Conservation (phyloP, 768 basidiomycete species). For the Collybia sp. region DNA sequence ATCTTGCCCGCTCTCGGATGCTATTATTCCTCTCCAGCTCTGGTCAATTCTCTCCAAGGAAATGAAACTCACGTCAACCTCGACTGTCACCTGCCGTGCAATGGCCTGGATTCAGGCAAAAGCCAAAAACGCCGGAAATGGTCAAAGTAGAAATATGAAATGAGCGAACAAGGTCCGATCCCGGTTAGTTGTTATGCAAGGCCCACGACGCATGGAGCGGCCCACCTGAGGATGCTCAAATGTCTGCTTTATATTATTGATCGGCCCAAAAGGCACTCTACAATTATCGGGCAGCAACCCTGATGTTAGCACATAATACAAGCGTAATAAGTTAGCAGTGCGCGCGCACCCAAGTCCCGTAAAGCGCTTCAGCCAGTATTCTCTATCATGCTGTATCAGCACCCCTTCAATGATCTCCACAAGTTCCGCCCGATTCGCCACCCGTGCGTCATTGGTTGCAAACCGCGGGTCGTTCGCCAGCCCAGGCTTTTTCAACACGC, state of each 20-base stretch:
- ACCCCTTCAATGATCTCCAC: constrained; percentile 60
- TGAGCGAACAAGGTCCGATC: background rate
- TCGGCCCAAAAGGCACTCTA: constrained; percentile 84
- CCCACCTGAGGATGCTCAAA: constrained; percentile 78
- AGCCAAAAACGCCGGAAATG: background rate
- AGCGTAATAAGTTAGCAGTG: background rate
- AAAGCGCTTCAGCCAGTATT: constrained; percentile 73
- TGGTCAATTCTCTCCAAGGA: constrained; percentile 55
- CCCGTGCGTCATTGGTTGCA: constrained; percentile 69
- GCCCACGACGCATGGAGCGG: too few species aligned
- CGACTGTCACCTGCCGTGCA: constrained; percentile 70
- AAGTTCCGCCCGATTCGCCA: constrained; percentile 69
- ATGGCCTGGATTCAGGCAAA: constrained; percentile 46
- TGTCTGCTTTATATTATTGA: constrained; percentile 87
- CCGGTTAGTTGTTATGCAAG: constrained; percentile 4
- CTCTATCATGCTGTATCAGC: constrained; percentile 52
- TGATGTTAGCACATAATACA: background rate
- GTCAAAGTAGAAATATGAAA: background rate
- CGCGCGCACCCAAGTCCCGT: constrained; percentile 71
- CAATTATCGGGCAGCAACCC: constrained; percentile 1
- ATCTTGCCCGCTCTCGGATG: constrained; percentile 75
- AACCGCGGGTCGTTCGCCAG: constrained; percentile 62
- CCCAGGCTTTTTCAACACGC: constrained; percentile 56
- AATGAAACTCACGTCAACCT: constrained; percentile 62
- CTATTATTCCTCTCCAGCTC: constrained; percentile 56